A percentile compares a stretch with the other conserved stretches of the same genome.
Conservation (phyloP, 139 green algal genomes). For the Chlorella sorokiniana region DNA sequence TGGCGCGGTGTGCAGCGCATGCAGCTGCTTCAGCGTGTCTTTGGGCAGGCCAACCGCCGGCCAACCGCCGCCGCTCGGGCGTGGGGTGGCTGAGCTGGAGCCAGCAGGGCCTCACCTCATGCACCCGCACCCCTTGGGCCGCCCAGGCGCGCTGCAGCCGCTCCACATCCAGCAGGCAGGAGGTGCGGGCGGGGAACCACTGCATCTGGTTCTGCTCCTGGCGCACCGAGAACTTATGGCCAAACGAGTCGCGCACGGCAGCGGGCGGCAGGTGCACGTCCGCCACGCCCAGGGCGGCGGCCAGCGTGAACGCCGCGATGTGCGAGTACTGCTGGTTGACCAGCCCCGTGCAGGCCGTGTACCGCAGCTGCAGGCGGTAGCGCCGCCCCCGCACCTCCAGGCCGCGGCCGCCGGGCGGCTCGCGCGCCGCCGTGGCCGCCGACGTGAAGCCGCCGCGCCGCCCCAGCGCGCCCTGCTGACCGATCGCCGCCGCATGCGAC, state of each 20-base stretch:
- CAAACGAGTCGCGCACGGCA: constrained; percentile 60
- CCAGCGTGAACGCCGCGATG: constrained; percentile 63
- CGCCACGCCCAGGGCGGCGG: constrained; percentile 57
- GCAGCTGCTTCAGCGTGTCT: too few relatives aligned
- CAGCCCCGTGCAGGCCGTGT: constrained; percentile 71
- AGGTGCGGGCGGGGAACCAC: constrained; percentile 53
- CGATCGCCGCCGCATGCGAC: too few relatives aligned
- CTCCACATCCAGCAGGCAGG: constrained; percentile 61
- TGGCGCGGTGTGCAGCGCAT: too few relatives aligned
- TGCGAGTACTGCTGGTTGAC: constrained; percentile 81
- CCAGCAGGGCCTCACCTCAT: constrained; percentile 26
- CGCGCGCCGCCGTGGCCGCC: too few relatives aligned
- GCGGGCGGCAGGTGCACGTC: constrained; percentile 61
- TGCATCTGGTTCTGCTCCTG: constrained; percentile 64
- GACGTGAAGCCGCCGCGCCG: background rate
- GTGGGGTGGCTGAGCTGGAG: background rate
- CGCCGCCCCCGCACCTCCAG: constrained; percentile 1
- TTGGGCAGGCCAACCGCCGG: too few relatives aligned
- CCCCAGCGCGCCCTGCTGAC: too few relatives aligned
- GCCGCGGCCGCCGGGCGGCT: background rate
- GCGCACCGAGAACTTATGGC: constrained; percentile 60
- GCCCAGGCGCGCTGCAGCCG: constrained; percentile 45
- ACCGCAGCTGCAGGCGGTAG: constrained; percentile 57
- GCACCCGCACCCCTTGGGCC: constrained; percentile 33
- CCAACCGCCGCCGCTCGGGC: constrained; percentile 9